These are phyloP conservation scores for Pilatotrama ljubarskyi DNA, from an alignment of 768 basidiomycete species.

Conservation along the genomic window DNA sequence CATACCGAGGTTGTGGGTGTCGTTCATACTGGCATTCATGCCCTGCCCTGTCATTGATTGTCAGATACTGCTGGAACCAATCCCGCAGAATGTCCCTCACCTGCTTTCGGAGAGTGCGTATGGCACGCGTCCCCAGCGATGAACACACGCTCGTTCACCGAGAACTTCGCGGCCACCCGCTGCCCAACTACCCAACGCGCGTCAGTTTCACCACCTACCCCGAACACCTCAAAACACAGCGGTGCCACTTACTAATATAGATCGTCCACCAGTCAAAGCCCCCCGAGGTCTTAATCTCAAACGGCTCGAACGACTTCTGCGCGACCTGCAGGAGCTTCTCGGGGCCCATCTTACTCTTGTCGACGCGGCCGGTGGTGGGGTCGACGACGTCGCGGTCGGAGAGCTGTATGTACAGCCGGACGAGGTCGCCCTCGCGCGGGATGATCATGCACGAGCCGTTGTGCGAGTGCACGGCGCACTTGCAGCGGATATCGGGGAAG, in stretches of 20 bases:
- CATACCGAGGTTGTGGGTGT: conserved; percentile 50
- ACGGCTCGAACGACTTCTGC: conserved; percentile 44
- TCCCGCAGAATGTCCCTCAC: conserved; percentile 22
- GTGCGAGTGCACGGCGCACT: conserved; percentile 51
- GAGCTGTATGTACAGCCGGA: conserved; percentile 56
- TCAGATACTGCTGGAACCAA: neutral
- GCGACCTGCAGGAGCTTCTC: conserved; percentile 47
- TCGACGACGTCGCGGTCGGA: conserved; percentile 40
- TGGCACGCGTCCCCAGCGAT: conserved; percentile 59
- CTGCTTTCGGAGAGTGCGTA: conserved; percentile 46
- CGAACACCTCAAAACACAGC: conserved; percentile 1
- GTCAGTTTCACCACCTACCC: neutral
- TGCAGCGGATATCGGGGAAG: conserved; percentile 56
- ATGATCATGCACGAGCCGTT: conserved; percentile 54
- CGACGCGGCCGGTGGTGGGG: conserved; percentile 41
- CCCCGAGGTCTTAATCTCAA: conserved; percentile 31
- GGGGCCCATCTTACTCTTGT: conserved; percentile 40
- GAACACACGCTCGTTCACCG: conserved; percentile 48
- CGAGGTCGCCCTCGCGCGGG: conserved; percentile 49
- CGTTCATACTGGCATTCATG: conserved; percentile 56
- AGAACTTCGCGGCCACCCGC: conserved; percentile 52
- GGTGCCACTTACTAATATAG: conserved; percentile 47
- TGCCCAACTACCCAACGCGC: conserved; percentile 46
- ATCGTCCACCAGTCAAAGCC: conserved; percentile 51
- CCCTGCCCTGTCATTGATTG: conserved; percentile 38